Base-by-base conservation (phyloP, 768 basidiomycete genomes). In the Agaricus subrufescens region DNA sequence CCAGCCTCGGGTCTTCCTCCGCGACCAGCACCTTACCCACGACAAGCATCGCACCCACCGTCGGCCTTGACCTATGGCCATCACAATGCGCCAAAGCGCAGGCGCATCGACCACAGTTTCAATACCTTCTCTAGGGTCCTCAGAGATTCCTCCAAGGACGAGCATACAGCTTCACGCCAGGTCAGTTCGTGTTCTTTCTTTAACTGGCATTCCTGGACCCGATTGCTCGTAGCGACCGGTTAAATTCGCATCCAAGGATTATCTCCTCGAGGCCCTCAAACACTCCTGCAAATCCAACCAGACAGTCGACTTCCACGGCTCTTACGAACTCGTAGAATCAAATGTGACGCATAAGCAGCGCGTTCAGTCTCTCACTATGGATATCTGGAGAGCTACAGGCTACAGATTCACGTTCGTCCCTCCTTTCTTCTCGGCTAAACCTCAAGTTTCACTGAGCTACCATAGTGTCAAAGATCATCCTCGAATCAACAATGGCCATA, bases 401-500 rank as follows among this genome's bases (percentile, higher is more conserved):
- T 80, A 80, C 64, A 65, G 78, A 30, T 79, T 80, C 62, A 79
- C 76, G 77, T 80, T 60, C 61, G 76, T 66, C 9, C 14, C 42
- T 8, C 23, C 61, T 26, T 54, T n/a, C 40, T 45, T 50, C 40
- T 39, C 48, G 30, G 57, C 40, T 9, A 46, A 43, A 25, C 37
- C 34, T 46, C 60, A 45, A 54, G 29, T 14, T 30, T 53, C 23
- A 43, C 50, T 46, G 34, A 48, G 14, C 30, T 57, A 11, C 31
- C 31, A 37, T 61, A 80, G 78, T 8, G 74, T 79, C 10, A 79
- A 79, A 59, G 79, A 80, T 61, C 78, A 80, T 56, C 78, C 77
- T 14, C 73, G 68, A 11, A 68, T 74, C 39, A 75, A 73, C 39
- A 69, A 71, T 54, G 79, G 78, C 8, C 75, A 79, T 63, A 81